Evolutionary conservation across 768 basidiomycete genomes (phyloP), one percentile per base, ranked within the genome.

Genomic region (Paxillus ammoniavirescens): DNA sequence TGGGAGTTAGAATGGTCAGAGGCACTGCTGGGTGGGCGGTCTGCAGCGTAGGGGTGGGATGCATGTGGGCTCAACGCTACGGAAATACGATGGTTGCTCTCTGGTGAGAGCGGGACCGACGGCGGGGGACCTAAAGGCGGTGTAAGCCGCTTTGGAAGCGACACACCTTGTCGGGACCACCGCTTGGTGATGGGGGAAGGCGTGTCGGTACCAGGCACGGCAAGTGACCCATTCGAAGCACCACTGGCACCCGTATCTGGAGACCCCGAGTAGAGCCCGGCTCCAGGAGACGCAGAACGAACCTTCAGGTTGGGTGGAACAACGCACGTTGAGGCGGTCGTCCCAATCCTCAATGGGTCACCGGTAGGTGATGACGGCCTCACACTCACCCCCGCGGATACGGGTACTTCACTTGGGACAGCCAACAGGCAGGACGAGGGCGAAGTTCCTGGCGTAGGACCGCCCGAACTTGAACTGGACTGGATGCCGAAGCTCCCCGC

Each of bases 81-180:
- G 14, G 67, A 65, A 21, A 44, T 28, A 28, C 65, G 71, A 52
- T 42, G 56, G 53, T 63, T 54, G 49, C 56, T 35, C 18, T 64
- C 66, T 15, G 57, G 44, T 26, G 59, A 49, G 70, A 54, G 42
- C 5, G 73, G 81, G 23, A 78, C 65, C 14, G 79, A 76, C 4
- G 84, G 82, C 28, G 82, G 71, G 14, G 86, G 83, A 6, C 82
- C 86, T 26, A 72, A 77, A 2, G 86, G 84, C 9, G 85, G 84
- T 5, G 80, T 80, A 46, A 75, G 65, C 44, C 78, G 76, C 18
- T 79, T 76, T 8, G 85, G 85, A 30, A 78, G 56, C 73, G 65
- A 26, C 62, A 62, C 35, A 13, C 75, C 74, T 57, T 80, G 82
- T 47, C 80, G 74, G 36, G 83, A 84, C 82, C 83, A 83, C 48